Conservation (phyloP, 805 yeast genomes). For the Citeromyces matritensis region DNA sequence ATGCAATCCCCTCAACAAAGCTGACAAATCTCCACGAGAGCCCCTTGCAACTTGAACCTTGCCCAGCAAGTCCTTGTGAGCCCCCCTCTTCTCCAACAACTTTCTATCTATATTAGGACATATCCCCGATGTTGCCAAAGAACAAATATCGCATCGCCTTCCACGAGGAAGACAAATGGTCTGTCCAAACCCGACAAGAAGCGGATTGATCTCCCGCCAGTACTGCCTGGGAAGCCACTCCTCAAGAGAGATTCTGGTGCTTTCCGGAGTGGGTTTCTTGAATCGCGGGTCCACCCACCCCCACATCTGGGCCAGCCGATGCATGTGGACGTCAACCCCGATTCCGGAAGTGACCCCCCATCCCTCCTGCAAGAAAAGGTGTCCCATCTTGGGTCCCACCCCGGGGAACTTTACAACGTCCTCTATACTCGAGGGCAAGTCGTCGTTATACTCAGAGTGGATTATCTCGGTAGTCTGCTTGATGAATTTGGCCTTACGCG, state of each 20-base stretch:
- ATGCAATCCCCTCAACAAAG: no score
- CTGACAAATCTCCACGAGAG: no score
- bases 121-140: conserved; percentile 30
- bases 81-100: conserved; percentile 12
- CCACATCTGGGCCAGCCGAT: conserved; percentile 68
- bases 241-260: conserved; percentile 53
- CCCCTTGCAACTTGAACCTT: no score
- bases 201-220: conserved; percentile 80
- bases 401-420: conserved; percentile 69
- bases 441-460: conserved; percentile 34
- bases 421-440: conserved; percentile 56
- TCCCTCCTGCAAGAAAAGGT: conserved; percentile 62
- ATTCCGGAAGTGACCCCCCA: conserved; percentile 71
- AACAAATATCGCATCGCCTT: conserved; percentile 57
- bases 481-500: conserved; percentile 60
- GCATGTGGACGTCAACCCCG: conserved; percentile 92
- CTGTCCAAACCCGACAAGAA: conserved; percentile 90
- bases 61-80: conserved; percentile 5
- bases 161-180: conserved; percentile 66
- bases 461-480: conserved; percentile 44
- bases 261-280: conserved; percentile 53
- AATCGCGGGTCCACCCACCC: conserved; percentile 42
- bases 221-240: conserved; percentile 56
- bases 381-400: conserved; percentile 94
- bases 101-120: conserved; percentile 45